phyloP scores from a whole-genome alignment of 2,329 filamentous ascomycete species.

The Pseudogymnoascus sp. region DNA sequence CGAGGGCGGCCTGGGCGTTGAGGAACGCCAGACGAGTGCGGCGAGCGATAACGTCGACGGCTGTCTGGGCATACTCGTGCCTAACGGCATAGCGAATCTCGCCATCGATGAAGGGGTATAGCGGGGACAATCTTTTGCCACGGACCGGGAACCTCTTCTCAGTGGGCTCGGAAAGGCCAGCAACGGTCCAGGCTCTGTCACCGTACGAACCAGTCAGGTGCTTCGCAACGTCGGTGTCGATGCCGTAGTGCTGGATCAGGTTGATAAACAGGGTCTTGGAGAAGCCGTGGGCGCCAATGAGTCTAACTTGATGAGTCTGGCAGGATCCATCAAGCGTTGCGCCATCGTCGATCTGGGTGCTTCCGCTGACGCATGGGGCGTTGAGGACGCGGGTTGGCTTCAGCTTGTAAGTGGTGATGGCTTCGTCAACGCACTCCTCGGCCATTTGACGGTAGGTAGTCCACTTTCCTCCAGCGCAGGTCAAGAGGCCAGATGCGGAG shows the following conservation, averaged over 20 bases:
- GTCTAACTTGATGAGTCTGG: constrained; percentile 71
- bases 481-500: constrained; percentile 68
- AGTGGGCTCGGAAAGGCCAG: constrained; percentile 68
- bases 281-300: constrained; percentile 76
- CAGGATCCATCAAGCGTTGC: constrained; percentile 64
- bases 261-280: constrained; percentile 87
- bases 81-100: constrained; percentile 80
- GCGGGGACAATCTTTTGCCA: constrained; percentile 66
- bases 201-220: constrained; percentile 80
- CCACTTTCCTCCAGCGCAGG: constrained; percentile 82
- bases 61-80: constrained; percentile 83
- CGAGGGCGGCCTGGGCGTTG: constrained; percentile 79
- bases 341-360: constrained; percentile 61
- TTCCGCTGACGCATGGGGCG: constrained; percentile 61
- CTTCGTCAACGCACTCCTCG: constrained; percentile 75
- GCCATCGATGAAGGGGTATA: constrained; percentile 85
- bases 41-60: constrained; percentile 76
- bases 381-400: constrained; percentile 47
- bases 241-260: constrained; percentile 80
- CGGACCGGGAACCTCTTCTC: constrained; percentile 72
- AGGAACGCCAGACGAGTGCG: constrained; percentile 78
- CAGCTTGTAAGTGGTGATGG: constrained; percentile 61
- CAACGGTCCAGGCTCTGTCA: constrained; percentile 84
- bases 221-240: constrained; percentile 83
- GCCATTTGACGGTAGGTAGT: constrained; percentile 87